Conservation (phyloP, 306 rosid genomes). For the Abrus pulchellus region DNA sequence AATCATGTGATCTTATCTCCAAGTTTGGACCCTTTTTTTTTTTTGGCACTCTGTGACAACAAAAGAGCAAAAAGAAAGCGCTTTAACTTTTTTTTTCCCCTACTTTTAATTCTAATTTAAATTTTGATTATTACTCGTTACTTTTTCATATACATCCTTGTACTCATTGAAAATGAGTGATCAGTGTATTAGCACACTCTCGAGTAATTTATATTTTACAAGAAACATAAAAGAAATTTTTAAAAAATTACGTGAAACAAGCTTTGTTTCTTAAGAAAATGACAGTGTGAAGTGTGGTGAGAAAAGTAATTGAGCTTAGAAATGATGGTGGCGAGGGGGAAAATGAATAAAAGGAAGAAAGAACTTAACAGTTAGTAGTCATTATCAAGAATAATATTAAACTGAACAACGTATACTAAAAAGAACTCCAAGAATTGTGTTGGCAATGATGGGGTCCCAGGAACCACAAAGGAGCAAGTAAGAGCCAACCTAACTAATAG, state of each 20-base stretch:
- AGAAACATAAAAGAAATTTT: no score
- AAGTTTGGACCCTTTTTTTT: constrained; percentile 27
- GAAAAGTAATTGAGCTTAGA: background rate
- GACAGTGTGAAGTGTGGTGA: constrained; percentile 36
- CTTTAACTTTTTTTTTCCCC: background rate
- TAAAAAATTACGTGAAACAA: background rate
- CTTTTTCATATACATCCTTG: no score
- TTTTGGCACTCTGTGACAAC: background rate
- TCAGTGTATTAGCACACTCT: no score
- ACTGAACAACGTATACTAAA: constrained; percentile 4
- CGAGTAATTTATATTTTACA: no score
- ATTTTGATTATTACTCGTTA: no score
- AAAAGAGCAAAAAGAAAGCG: constrained; percentile 9
- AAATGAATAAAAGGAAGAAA: constrained; percentile 2
- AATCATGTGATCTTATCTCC: background rate
- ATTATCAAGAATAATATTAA: constrained; percentile 42
- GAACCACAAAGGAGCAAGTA: constrained; percentile 30
- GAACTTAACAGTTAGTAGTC: constrained; percentile 53
- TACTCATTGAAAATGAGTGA: no score
- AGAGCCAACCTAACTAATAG: constrained; percentile 36
- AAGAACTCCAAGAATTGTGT: constrained; percentile 15
- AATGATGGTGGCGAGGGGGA: background rate
- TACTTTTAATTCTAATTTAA: background rate
- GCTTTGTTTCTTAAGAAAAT: background rate
- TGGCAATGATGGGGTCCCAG: constrained; percentile 40